Percentiles rank a stretch among this genome's conserved stretches.
Evolutionary conservation across 345 rosid genomes (phyloP).

Genomic region (Pistacia vera): DNA sequence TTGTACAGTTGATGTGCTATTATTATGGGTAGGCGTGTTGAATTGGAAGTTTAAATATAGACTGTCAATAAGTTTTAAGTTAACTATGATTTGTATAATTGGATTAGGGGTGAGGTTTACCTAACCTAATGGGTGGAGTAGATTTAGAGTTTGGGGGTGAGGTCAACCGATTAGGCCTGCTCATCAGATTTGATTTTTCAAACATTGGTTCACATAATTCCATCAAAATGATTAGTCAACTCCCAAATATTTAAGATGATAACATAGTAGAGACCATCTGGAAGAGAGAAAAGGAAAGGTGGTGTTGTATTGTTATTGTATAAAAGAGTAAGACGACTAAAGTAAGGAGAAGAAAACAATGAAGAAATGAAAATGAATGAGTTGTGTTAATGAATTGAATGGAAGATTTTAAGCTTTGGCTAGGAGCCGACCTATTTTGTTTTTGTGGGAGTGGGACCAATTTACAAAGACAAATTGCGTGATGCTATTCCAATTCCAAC

Average conservation of each 20-base stretch:
- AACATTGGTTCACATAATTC: conserved; percentile 12
- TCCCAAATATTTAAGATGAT: neutral
- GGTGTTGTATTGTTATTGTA: no score
- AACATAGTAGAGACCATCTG: neutral
- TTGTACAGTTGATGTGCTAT: neutral
- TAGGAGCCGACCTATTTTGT: conserved; percentile 7
- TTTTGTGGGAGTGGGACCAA: conserved; percentile 28
- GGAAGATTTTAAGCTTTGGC: no score
- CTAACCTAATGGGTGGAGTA: conserved; percentile 1
- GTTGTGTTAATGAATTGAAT: conserved; percentile 5
- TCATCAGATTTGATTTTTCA: conserved; percentile 14
- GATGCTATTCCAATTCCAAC: conserved; percentile 30
- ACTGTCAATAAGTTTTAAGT: no score
- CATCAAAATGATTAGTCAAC: conserved; percentile 15
- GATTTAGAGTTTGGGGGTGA: conserved; percentile 9
- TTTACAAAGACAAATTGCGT: conserved; percentile 34
- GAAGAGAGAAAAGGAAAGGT: no score
- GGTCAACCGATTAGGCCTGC: conserved; percentile 30
- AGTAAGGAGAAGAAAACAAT: conserved; percentile 29
- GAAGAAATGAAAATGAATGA: conserved; percentile 1
- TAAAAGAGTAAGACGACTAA: no score
- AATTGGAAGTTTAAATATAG: conserved; percentile 13
- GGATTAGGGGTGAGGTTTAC: conserved; percentile 9
- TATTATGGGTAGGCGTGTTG: conserved; percentile 17
- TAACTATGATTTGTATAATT: neutral